Evolutionary conservation across 1,139 yeast genomes (phyloP), one percentile per base, ranked within the genome.

Genomic region (Saccharomyces hybrid): DNA sequence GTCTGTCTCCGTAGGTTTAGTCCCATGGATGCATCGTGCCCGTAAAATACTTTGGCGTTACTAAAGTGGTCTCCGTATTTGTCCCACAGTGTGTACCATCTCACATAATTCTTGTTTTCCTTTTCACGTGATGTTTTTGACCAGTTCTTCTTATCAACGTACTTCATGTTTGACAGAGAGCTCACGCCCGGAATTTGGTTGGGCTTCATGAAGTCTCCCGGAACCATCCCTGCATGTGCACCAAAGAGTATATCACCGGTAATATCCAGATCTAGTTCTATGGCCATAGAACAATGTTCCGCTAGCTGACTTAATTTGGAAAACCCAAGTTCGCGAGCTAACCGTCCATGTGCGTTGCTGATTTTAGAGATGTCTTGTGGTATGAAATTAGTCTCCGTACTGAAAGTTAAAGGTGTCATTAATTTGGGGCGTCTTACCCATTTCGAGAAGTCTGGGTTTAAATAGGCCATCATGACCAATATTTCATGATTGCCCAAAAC

Each of bases 21-120:
- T 0, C 97, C 96, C 55, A 84, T 74, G 54, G 82, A 76, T 3
- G 97, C 95, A 68, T 88, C 95, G 66, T 91, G 98, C 0, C 98
- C 98, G 66, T 91, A 91, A 63, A 81, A 83, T 1, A 89, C 91
- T n/a, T 67, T 63, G 3, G 65, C 82, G 80, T 84, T 82, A 80
- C 26, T 38, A 20, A 38, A 38, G 20, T 81, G 69, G 55, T 79
- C 76, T 11, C 51, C 42, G 14, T 48, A 26, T 16, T 55, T 52
- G 20, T 61, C 60, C 71, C 71, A 68, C 31, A 67, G 49, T 49
- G 63, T 62, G 58, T 59, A 66, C 71, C 71, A 68, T 38, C 61
- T 56, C 11, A 57, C 53, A 16, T 55, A 46, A 47, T 61, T 49
- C 23, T 56, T 49, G 20, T 54, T 49, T 47, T 59, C 59, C 46